A percentile compares a stretch with the other conserved stretches of the same genome.
phyloP scores from a whole-genome alignment of 768 basidiomycete genomes.

The Hericium rajendrae region DNA sequence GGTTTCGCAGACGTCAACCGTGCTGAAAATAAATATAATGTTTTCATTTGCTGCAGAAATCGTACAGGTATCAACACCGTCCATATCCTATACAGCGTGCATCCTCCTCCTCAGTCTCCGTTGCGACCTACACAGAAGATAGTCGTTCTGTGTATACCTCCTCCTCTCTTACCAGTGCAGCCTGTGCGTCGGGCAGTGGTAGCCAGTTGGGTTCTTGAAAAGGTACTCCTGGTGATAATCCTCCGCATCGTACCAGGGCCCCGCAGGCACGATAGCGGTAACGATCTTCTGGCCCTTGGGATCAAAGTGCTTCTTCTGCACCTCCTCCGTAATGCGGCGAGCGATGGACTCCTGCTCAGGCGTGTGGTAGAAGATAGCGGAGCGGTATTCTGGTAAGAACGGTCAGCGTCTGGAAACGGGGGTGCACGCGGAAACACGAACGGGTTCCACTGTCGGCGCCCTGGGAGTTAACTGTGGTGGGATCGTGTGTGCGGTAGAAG shows the following conservation, averaged over 20 bases:
- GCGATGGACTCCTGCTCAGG: conserved; percentile 68
- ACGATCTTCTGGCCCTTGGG: conserved; percentile 63
- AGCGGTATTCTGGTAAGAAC: conserved; percentile 68
- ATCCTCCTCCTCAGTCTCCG: background rate
- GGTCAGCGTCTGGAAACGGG: background rate
- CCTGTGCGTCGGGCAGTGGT: conserved; percentile 85
- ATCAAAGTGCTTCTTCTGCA: conserved; percentile 77
- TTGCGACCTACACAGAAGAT: too few relatives aligned
- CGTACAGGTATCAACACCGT: background rate
- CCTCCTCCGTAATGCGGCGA: conserved; percentile 66
- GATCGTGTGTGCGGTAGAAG: conserved; percentile 92
- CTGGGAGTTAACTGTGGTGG: conserved; percentile 74
- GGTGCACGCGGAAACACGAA: conserved; percentile 27
- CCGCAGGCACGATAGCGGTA: conserved; percentile 63
- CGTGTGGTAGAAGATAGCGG: conserved; percentile 77
- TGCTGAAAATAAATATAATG: too few relatives aligned
- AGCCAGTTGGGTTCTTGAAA: conserved; percentile 79
- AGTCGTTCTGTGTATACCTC: too few relatives aligned
- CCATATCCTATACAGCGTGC: background rate
- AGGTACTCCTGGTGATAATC: conserved; percentile 78
- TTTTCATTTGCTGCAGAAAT: background rate
- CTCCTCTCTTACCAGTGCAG: conserved; percentile 58
- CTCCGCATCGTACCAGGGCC: conserved; percentile 76
- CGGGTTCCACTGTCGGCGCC: conserved; percentile 73
- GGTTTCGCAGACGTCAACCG: too few relatives aligned